phyloP scores from a whole-genome alignment of 768 basidiomycete species.

The Termitomyces sp. region DNA sequence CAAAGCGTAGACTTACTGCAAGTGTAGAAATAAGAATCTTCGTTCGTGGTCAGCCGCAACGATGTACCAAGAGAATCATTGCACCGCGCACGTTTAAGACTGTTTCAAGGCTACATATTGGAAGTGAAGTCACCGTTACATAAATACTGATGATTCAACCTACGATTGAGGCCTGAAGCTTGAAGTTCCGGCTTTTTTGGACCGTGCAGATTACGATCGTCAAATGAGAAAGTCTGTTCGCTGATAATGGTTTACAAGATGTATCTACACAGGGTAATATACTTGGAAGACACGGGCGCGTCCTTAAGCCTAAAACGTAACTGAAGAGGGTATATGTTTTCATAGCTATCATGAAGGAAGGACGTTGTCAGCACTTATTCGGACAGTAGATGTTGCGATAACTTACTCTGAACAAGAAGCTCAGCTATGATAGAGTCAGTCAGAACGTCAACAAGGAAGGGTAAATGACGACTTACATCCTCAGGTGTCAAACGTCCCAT shows the following conservation, averaged over 20 bases:
- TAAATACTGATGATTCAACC: too few species aligned
- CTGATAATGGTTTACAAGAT: neutral
- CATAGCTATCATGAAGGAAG: neutral
- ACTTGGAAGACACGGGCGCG: neutral
- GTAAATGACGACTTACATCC: constrained; percentile 44
- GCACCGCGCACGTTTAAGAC: too few species aligned
- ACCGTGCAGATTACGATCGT: too few species aligned
- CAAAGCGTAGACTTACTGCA: too few species aligned
- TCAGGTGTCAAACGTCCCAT: constrained; percentile 93
- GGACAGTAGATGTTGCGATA: neutral
- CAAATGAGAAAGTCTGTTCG: neutral
- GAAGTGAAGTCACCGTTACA: too few species aligned
- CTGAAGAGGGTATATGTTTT: neutral
- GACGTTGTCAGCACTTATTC: neutral
- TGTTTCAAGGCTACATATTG: too few species aligned
- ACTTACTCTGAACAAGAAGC: constrained; percentile 57
- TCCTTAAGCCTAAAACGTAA: neutral
- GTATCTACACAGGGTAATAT: neutral
- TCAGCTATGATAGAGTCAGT: constrained; percentile 34
- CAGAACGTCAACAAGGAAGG: neutral
- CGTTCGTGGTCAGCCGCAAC: too few species aligned
- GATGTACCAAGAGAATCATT: too few species aligned
- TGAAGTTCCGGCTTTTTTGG: too few species aligned
- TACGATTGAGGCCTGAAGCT: too few species aligned
- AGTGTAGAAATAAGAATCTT: too few species aligned